Evolutionary conservation across 257 asterid genomes (phyloP).

Genomic region (Anisodus tanguticus): DNA sequence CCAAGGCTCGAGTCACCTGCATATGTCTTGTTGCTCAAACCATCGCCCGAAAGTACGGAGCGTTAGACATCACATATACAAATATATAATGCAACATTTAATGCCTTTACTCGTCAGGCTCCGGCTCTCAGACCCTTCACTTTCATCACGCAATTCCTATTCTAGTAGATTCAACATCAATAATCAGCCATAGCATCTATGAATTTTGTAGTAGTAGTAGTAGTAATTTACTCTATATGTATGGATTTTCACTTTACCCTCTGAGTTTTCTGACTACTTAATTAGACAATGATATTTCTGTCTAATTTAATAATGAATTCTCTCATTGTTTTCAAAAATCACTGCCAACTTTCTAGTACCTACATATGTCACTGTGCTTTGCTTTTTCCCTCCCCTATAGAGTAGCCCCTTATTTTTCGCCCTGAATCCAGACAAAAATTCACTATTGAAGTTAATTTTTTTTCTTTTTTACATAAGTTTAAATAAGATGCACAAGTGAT

Average conservation of each 20-base stretch:
- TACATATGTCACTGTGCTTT: constrained; percentile 20
- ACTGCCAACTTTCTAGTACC: constrained; percentile 5
- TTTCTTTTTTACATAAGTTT: too few species aligned
- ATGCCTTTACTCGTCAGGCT: constrained; percentile 32
- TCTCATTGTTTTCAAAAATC: constrained; percentile 18
- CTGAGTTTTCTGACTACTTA: constrained; percentile 1
- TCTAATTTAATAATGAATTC: background rate
- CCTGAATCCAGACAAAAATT: background rate
- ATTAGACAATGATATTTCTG: constrained; percentile 23
- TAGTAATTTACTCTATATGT: constrained; percentile 12
- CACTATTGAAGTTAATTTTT: background rate
- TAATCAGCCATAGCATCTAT: constrained; percentile 29
- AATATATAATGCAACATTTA: constrained; percentile 21
- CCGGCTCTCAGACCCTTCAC: constrained; percentile 21
- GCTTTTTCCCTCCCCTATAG: background rate
- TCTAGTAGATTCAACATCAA: constrained; percentile 41
- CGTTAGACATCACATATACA: too few species aligned
- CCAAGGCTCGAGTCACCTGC: too few species aligned
- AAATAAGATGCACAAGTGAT: too few species aligned
- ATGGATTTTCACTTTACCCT: constrained; percentile 24
- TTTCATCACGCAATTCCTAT: constrained; percentile 28
- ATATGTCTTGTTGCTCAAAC: too few species aligned
- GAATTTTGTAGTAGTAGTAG: background rate
- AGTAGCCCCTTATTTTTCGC: constrained; percentile 16
- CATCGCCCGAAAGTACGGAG: too few species aligned